Conservation (phyloP, 345 rosid species). For the Lagerstroemia speciosa region DNA sequence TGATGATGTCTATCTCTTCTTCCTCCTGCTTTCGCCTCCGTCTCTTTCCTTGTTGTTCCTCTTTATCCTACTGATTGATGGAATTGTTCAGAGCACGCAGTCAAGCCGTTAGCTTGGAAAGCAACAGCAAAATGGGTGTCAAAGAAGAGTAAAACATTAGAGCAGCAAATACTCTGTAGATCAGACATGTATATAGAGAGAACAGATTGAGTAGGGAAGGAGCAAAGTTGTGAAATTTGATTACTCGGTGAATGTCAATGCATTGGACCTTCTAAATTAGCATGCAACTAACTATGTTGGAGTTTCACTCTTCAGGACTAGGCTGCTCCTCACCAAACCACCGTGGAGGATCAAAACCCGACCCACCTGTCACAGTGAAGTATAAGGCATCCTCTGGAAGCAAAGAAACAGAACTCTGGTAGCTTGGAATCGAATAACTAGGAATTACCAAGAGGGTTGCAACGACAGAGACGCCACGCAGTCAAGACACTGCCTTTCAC, state of each 20-base stretch:
- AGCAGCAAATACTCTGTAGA: not conserved
- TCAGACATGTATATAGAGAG: not conserved
- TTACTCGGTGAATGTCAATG: not conserved
- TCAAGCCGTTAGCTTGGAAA: not conserved
- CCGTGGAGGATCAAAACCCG: constrained; percentile 85
- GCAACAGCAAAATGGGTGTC: not conserved
- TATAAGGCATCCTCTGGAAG: not conserved
- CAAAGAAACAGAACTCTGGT: too few species aligned
- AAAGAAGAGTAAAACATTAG: not conserved
- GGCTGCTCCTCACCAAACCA: constrained; percentile 68
- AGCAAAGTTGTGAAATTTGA: not conserved
- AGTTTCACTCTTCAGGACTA: constrained; percentile 23
- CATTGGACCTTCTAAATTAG: not conserved
- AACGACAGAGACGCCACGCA: constrained; percentile 82
- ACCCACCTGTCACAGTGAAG: constrained; percentile 38
- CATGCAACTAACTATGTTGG: not conserved
- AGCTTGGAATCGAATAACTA: not conserved
- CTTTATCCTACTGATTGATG: not conserved
- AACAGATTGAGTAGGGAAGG: not conserved
- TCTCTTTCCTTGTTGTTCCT: not conserved
- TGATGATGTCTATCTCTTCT: not conserved
- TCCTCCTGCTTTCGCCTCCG: not conserved
- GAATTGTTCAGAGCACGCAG: not conserved
- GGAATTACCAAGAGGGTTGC: constrained; percentile 74
- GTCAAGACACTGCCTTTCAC: constrained; percentile 64